Conservation (phyloP, 352 stramenopile genomes). For the Phytophthora sp. region DNA sequence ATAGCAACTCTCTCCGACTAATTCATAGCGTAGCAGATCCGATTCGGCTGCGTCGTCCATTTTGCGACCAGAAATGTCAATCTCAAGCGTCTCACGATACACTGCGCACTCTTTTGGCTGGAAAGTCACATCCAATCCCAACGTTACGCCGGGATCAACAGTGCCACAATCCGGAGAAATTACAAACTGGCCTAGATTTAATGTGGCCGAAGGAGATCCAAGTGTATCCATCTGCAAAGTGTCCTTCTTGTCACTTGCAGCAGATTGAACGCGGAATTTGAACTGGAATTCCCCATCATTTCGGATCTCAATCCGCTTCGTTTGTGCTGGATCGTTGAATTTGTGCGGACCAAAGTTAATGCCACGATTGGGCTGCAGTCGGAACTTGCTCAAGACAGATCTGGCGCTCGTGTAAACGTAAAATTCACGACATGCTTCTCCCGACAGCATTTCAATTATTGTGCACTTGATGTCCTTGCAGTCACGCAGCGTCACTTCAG, state of each 20-base stretch:
- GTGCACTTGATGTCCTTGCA: conserved; percentile 93
- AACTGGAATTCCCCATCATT: conserved; percentile 96
- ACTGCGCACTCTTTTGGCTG: conserved; percentile 74
- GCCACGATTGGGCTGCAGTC: conserved; percentile 87
- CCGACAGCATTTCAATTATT: conserved; percentile 92
- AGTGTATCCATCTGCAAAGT: conserved; percentile 48
- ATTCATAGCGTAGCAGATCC: conserved; percentile 78
- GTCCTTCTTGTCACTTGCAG: conserved; percentile 5
- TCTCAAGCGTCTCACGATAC: conserved; percentile 71
- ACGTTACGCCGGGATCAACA: conserved; percentile 85
- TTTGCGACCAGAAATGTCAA: conserved; percentile 86
- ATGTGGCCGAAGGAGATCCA: conserved; percentile 36
- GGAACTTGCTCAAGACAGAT: conserved; percentile 87
- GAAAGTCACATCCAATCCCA: conserved; percentile 81
- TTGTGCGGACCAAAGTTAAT: conserved; percentile 94
- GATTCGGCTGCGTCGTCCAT: conserved; percentile 43
- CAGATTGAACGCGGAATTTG: conserved; percentile 73
- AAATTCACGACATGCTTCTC: conserved; percentile 91
- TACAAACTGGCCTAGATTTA: conserved; percentile 82
- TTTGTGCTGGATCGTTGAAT: conserved; percentile 83
- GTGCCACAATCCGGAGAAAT: conserved; percentile 77
- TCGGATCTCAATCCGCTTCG: conserved; percentile 87
- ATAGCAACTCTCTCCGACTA: conserved; percentile 93
- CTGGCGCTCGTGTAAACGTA: conserved; percentile 74
- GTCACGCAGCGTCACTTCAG: conserved; percentile 87